These are phyloP conservation scores for Aspergillus persii DNA, from an alignment of 2,329 filamentous ascomycete genomes.

Conservation along the genomic window DNA sequence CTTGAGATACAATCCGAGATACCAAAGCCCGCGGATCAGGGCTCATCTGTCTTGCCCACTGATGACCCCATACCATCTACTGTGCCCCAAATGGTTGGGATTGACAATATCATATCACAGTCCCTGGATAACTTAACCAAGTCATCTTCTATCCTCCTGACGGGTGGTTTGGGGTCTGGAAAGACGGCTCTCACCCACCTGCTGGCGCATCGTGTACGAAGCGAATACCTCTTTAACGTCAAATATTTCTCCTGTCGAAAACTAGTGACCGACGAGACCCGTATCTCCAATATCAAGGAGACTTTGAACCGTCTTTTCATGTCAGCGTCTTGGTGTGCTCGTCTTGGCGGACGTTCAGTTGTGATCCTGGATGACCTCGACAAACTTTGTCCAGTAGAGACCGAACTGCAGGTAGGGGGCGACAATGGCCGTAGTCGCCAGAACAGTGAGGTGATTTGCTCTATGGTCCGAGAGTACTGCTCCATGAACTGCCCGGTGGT, in stretches of 20 bases:
- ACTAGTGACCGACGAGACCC: slow-evolving; percentile 84
- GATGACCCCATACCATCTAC: slow-evolving; percentile 57
- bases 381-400: slow-evolving; percentile 87
- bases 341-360: slow-evolving; percentile 76
- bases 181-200: slow-evolving; percentile 80
- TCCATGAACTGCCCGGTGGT: slow-evolving; percentile 76
- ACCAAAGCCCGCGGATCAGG: slow-evolving; percentile 57
- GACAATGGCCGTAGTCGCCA: slow-evolving; percentile 92
- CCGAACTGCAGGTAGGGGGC: slow-evolving; percentile 87
- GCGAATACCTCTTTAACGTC: slow-evolving; percentile 73
- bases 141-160: slow-evolving; percentile 83
- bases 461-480: slow-evolving; percentile 81
- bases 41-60: slow-evolving; percentile 38
- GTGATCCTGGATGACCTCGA: slow-evolving; percentile 93
- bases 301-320: slow-evolving; percentile 81
- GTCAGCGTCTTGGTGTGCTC: slow-evolving; percentile 84
- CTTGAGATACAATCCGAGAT: slow-evolving; percentile 77
- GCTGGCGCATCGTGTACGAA: slow-evolving; percentile 69
- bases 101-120: slow-evolving; percentile 72
- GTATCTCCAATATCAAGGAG: slow-evolving; percentile 87
- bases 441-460: slow-evolving; percentile 82
- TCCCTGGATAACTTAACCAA: slow-evolving; percentile 75
- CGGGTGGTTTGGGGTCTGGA: slow-evolving; percentile 83
- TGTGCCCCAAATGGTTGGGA: slow-evolving; percentile 71
- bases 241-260: slow-evolving; percentile 85